Evolutionary conservation across 306 rosid genomes (phyloP).

Genomic region (Arachis stenosperma): DNA sequence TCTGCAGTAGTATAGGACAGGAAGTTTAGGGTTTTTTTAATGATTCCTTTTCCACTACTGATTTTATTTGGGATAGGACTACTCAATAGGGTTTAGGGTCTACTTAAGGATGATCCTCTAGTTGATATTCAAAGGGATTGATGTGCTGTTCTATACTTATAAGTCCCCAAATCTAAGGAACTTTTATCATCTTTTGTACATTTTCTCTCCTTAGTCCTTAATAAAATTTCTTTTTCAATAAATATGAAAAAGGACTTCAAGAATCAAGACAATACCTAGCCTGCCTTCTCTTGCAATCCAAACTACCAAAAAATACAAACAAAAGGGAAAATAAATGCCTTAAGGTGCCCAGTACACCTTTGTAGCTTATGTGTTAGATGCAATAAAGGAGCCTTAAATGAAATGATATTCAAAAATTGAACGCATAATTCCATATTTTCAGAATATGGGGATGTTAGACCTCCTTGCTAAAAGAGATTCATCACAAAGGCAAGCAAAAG

Average conservation of each 20-base stretch:
- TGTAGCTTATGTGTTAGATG: conserved; percentile 20
- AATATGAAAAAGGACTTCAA: neutral
- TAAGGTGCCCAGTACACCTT: conserved; percentile 20
- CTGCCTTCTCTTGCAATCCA: neutral
- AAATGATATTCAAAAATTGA: conserved; percentile 8
- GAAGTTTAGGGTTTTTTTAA: too few species aligned
- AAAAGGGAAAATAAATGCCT: conserved; percentile 5
- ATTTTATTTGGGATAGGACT: too few species aligned
- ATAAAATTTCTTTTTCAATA: too few species aligned
- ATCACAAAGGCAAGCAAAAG: conserved; percentile 22
- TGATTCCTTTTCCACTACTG: too few species aligned
- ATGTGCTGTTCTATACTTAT: too few species aligned
- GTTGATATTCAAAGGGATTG: too few species aligned
- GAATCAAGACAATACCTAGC: conserved; percentile 3
- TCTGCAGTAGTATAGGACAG: too few species aligned
- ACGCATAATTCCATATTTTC: neutral
- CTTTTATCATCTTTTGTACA: too few species aligned
- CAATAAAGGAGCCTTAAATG: neutral
- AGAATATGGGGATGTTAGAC: neutral
- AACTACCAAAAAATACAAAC: conserved; percentile 1
- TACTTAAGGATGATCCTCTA: too few species aligned
- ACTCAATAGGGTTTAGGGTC: too few species aligned
- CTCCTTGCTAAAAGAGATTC: conserved; percentile 16
- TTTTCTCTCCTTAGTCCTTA: too few species aligned
- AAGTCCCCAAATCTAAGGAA: too few species aligned